Evolutionary conservation across 2,329 filamentous ascomycete species (phyloP), one percentile per base, ranked within the genome.

Genomic region (Colletotrichum spaethianum): DNA sequence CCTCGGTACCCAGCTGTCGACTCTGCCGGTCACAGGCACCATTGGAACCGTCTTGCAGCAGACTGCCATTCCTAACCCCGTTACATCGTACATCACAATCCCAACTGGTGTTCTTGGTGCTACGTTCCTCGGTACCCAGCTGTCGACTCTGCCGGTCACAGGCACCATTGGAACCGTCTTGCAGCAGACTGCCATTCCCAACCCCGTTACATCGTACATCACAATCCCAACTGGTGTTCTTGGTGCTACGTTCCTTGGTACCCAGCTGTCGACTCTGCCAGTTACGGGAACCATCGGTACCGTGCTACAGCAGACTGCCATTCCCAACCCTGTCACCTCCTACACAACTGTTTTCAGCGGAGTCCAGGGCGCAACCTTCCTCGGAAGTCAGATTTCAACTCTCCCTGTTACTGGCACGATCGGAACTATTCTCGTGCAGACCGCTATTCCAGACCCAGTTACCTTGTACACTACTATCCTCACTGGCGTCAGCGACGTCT

Each of bases 111-210:
- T 63, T 20, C 4, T 66, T 33, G 26, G 63, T 6, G 48, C 23
- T 2, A 55, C 62, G 2, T 64, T 64, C 38, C 11, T 52, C 28
- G 62, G 62, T 16, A 64, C 62, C 8, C 62, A 55, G 23, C 8
- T 44, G 1, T 33, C 62, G 7, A 64, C 62, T 2, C 9, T 66
- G 1, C 44, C 60, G 4, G 63, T 55, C 3, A 36, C 28, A 4
- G 63, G 53, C 7, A 66, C 63, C 1, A 7, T 59, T 6, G 63
- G 53, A 2, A 66, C 63, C 0, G 63, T 66, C 1, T 8, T 66
- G 3, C 26, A 60, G 1, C 44, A 66, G 14, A 66, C 63, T 0
- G 55, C 63, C 4, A 46, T 66, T n/a, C 63, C 55, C 0, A 9
- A 64, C 5, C 31, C 33, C 6, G 50, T 53, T 11, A 57, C 60